phyloP scores from a whole-genome alignment of 1,284 basidiomycete species.

The Ceratorhiza oryzae-sativae region DNA sequence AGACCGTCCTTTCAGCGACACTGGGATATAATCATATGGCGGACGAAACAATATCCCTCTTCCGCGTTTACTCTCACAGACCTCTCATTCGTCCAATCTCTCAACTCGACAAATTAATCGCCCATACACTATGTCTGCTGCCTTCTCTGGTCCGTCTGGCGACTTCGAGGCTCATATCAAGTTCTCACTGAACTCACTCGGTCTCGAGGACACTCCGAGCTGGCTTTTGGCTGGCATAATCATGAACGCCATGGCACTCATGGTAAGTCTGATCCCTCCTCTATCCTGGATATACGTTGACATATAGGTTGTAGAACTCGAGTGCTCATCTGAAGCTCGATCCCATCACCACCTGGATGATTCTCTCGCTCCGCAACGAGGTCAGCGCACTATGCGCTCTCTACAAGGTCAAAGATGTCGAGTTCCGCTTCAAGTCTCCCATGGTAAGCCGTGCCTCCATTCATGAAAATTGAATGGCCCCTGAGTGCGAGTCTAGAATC shows the following conservation, averaged over 20 bases:
- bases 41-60: too few species aligned
- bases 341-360: not conserved
- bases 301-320: not conserved
- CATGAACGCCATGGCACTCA: constrained; percentile 14
- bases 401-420: constrained; percentile 4
- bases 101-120: not conserved
- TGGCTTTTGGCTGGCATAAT: not conserved
- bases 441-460: not conserved
- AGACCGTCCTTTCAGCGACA: too few species aligned
- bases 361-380: constrained; percentile 10
- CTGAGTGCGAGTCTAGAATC: not conserved
- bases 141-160: not conserved
- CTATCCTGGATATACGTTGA: not conserved
- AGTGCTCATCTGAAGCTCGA: not conserved
- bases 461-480: not conserved
- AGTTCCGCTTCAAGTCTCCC: constrained; percentile 9
- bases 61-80: too few species aligned
- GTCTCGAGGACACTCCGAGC: not conserved
- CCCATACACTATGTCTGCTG: constrained; percentile 2
- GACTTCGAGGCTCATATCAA: constrained; percentile 4
- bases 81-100: too few species aligned
- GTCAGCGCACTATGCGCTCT: not conserved
- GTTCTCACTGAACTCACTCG: not conserved
- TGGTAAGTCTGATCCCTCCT: not conserved
- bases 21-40: too few species aligned